These are phyloP conservation scores for Eucalyptus pauciflora DNA, from an alignment of 345 rosid species.

Conservation along the genomic window DNA sequence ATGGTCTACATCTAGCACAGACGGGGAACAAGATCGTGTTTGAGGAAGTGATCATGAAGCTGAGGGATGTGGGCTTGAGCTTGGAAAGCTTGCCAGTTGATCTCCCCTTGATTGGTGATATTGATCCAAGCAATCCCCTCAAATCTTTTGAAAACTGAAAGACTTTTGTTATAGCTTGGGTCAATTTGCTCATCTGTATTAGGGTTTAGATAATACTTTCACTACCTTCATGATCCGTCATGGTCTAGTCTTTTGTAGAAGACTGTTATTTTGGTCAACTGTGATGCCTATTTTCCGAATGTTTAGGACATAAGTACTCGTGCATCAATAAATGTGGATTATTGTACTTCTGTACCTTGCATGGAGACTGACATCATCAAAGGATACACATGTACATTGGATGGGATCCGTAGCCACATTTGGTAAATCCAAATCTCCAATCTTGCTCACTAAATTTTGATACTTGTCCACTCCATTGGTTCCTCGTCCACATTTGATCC, in stretches of 20 bases:
- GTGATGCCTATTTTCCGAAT: background rate
- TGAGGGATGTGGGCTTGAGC: constrained; percentile 39
- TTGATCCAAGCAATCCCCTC: constrained; percentile 56
- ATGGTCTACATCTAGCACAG: constrained; percentile 63
- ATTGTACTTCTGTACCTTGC: background rate
- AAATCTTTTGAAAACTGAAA: constrained; percentile 27
- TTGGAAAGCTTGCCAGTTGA: constrained; percentile 41
- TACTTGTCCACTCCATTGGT: background rate
- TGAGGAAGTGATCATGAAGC: constrained; percentile 52
- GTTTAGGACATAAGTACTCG: background rate
- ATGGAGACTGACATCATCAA: background rate
- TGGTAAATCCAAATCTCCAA: background rate
- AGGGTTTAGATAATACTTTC: background rate
- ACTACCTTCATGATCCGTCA: background rate
- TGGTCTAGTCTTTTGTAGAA: background rate
- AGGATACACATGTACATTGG: background rate
- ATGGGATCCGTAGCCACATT: background rate
- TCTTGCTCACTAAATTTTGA: background rate
- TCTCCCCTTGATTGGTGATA: constrained; percentile 44
- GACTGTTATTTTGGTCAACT: background rate
- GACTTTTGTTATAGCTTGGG: background rate
- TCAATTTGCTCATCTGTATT: background rate
- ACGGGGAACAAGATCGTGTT: constrained; percentile 58
- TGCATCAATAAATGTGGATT: background rate
- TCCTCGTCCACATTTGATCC: background rate